These are phyloP conservation scores for Trichophaea hybrida DNA, from an alignment of 2,329 filamentous ascomycete genomes.

Conservation along the genomic window DNA sequence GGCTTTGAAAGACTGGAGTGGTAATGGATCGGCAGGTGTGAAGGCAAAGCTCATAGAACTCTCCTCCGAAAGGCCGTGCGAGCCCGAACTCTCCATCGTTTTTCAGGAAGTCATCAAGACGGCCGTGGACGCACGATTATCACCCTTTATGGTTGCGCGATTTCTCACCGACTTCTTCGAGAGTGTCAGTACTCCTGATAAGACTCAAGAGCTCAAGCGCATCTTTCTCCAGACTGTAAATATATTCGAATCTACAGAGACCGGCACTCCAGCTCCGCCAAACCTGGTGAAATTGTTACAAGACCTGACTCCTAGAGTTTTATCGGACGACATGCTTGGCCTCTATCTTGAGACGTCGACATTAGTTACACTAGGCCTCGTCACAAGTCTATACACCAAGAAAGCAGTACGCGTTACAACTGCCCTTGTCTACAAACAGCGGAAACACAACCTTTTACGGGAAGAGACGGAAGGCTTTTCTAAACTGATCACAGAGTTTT, in stretches of 20 bases:
- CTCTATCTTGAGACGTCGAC: constrained; percentile 55
- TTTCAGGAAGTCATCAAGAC: constrained; percentile 77
- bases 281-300: constrained; percentile 13
- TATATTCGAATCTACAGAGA: constrained; percentile 59
- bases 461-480: constrained; percentile 96
- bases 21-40: constrained; percentile 50
- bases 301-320: constrained; percentile 9
- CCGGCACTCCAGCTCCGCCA: constrained; percentile 29
- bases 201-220: constrained; percentile 35
- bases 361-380: constrained; percentile 61
- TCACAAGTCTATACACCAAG: constrained; percentile 69
- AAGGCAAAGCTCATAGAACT: constrained; percentile 42
- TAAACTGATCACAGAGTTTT: constrained; percentile 89
- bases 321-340: constrained; percentile 11
- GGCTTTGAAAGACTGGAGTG: constrained; percentile 51
- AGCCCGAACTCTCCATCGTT: constrained; percentile 47
- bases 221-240: constrained; percentile 68
- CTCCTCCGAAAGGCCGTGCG: constrained; percentile 52
- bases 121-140: constrained; percentile 53
- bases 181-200: constrained; percentile 40
- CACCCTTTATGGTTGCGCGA: constrained; percentile 52
- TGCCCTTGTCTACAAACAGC: constrained; percentile 83
- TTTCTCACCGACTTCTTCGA: constrained; percentile 58
- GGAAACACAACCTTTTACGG: constrained; percentile 87
- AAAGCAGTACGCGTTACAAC: constrained; percentile 81